Base-by-base conservation (phyloP, 805 yeast species). In the Kodamaea leandrae region DNA sequence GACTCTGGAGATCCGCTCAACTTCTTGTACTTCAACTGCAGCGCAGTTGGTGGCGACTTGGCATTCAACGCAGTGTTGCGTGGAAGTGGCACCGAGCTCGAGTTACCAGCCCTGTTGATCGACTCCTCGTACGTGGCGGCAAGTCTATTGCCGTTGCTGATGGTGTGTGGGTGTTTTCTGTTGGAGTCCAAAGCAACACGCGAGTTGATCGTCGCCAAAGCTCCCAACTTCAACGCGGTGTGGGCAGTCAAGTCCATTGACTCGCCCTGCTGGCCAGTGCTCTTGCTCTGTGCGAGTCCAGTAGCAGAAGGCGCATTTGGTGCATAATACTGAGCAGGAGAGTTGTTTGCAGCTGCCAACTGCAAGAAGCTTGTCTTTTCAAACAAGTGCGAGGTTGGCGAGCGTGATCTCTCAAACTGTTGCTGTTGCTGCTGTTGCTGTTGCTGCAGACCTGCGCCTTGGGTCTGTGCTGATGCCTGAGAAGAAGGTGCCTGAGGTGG, bases 141-240 rank as follows among this genome's bases (percentile, higher is more conserved):
- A 29, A 42, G 37, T 35, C 32, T 47, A 45, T 43, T 46, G 46
- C 39, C 37, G 46, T 32, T 44, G 47, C 26, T 45, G 50, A 33
- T 46, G 41, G 27, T 47, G 24, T 46, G 46, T 4, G 43, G 47
- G 28, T 48, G 50, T 47, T 66, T 68, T 46, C 68, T 63, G 47
- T 58, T 64, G 13, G 68, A 64, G 49, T 70, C 75, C 46, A 70
- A 59, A 1, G 72, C 74, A 28, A 70, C 79, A 16, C 86, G 59
- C 6, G 76, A 71, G 57, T 78, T 78, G 46, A 80, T 81, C 2
- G 87, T 81, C 18, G 82, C 76, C 42, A 82, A 67, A 0, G 87
- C 87, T 4, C 84, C 83, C 48, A 82, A 62, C 54, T 82, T 82
- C 59, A 76, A 61, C n/a, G 77, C 75, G 12, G 64, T 59, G 42